Evolutionary conservation across 176 grass and related monocot genomes (phyloP), one percentile per base, ranked within the genome.

Genomic region (Aegilops sharonensis): DNA sequence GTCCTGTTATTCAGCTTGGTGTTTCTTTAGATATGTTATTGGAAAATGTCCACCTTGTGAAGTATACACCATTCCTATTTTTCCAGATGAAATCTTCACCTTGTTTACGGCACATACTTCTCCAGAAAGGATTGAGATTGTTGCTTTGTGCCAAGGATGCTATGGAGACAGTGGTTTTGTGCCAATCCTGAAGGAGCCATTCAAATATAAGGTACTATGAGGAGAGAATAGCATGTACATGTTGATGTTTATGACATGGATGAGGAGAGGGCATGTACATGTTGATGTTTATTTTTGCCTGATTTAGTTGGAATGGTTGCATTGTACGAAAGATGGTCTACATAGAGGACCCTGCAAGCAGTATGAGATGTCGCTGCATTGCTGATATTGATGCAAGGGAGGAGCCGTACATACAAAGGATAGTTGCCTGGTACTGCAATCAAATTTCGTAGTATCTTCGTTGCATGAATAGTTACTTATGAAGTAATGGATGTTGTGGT

Each of bases 1-100:
- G 43, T 87, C 68, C 47, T 77, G 37, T 23, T 88, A 39, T 82
- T 87, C 32, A 83, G 71, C 79, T 68, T 88, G 79, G 25, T 57
- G 42, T 67, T 77, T 29, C 23, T 85, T 78, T 13, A 78, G 75
- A 78, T 86, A 21, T n/a, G 2, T 32, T 40, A 39, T 57, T 8
- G 4, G 64, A 68, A 68, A 34, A 43, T 59, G 60, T 56, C n/a
- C 15, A 39, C 37, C 36, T 40, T 65, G 15, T 72, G 7, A n/a
- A 80, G 67, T 50, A 34, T 23, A 65, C 61, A 57, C 1, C 6
- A 72, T 66, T 73, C 23, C 21, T 61, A 17, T 57, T 73, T 36
- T 37, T 25, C 24, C 42, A 85, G 35, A 43, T 85, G 43, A 80
- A 34, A 74, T 80, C 11, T 43, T 35, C 42, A 32, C 61, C 62